Conservation (phyloP, 2,329 filamentous ascomycete species). For the Colletotrichum coccodes region DNA sequence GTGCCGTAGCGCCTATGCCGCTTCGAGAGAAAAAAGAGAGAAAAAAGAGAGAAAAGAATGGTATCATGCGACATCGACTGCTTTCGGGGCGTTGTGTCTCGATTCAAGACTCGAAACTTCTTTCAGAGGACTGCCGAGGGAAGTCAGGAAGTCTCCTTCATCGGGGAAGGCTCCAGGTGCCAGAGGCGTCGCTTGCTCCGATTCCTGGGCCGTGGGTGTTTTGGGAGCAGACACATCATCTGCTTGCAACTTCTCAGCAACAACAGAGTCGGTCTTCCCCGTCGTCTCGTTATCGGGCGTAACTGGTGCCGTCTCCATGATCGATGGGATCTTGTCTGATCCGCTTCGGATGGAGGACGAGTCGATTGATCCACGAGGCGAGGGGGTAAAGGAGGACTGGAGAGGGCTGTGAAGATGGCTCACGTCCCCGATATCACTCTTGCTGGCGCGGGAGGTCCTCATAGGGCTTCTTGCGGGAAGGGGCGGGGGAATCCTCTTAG, state of each 20-base stretch:
- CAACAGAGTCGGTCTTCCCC: background rate
- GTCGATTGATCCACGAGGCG: conserved; percentile 31
- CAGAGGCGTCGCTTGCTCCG: conserved; percentile 16
- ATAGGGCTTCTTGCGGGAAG: conserved; percentile 82
- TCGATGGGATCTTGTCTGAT: conserved; percentile 24
- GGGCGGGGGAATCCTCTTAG: conserved; percentile 81
- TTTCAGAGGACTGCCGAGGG: conserved; percentile 15
- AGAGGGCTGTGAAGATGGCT: conserved; percentile 59
- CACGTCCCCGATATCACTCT: conserved; percentile 71
- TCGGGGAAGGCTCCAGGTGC: conserved; percentile 28
- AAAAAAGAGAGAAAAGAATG: conserved; percentile 9
- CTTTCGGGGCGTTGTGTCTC: conserved; percentile 6
- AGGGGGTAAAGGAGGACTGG: conserved; percentile 55
- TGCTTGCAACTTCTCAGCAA: background rate
- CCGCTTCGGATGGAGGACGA: conserved; percentile 33
- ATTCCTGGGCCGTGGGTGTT: conserved; percentile 1
- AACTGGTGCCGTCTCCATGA: conserved; percentile 14
- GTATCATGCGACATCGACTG: conserved; percentile 24
- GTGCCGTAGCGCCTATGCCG: background rate
- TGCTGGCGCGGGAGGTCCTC: conserved; percentile 63
- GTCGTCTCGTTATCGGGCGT: conserved; percentile 3
- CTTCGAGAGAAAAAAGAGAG: background rate
- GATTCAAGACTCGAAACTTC: conserved; percentile 19
- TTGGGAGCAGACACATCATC: background rate
- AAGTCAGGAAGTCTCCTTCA: conserved; percentile 16